Base-by-base conservation (phyloP, 257 asterid genomes). In the Galeopsis tetrahit region DNA sequence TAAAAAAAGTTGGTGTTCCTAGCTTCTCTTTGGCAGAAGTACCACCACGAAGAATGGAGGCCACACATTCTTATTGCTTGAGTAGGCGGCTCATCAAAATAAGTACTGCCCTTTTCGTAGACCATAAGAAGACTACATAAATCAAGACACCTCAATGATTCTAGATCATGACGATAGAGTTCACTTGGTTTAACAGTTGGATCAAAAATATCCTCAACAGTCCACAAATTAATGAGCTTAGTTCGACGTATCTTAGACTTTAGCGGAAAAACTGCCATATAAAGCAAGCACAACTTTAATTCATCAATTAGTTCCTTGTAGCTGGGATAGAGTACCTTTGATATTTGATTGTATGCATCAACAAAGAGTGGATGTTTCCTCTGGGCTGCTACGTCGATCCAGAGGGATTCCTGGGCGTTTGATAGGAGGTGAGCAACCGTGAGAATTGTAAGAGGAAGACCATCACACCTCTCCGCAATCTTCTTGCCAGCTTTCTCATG, bases 241-340 rank as follows among this genome's bases (percentile, higher is more conserved):
- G 28, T 21, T 21, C 28, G 28, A 21, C 28, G 28, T 21, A 21
- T 21, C 28, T 21, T 21, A 21, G 28, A 21, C 28, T 21, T 21
- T 21, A 21, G 28, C 28, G 28, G 28, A 21, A 21, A 21, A 21
- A 21, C 28, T 21, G 1, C 28, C 0, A 21, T 21, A 21, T 21
- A 68, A 14, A 68, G 5, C 9, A 68, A 21, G 28, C 73, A 68
- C 3, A 36, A 34, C 17, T 68, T 68, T 61, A 52, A 53, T 34
- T 52, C 48, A 1, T 35, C 49, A 52, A 36, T 21, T 17, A 68
- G 14, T 61, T 52, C 40, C 42, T 3, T 1, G 42, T 3, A 79
- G 32, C 82, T 82, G 4, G 69, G 46, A 56, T 59, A 38, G 7
- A 82, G 35, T 7, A 51, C 17, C 10, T 55, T 67, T 17, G 48